Base-by-base conservation (phyloP, 805 yeast species). In the Nakazawaea sp. region DNA sequence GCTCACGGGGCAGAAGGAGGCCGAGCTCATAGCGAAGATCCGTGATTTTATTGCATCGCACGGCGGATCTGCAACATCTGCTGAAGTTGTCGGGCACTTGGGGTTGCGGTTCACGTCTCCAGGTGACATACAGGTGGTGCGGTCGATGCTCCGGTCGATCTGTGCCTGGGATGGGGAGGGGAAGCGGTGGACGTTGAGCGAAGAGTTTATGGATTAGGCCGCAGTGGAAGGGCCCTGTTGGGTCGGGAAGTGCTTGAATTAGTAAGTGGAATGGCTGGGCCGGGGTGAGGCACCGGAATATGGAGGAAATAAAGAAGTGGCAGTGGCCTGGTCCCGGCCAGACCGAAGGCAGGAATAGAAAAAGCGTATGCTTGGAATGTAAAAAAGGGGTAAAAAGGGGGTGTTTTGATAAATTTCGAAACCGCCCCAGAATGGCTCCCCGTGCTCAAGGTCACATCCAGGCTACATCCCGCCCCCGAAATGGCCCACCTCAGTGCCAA, bases 141-240 rank as follows among this genome's bases (percentile, higher is more conserved):
- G 96, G 29, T 78, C 86, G 0, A 68, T 88, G 70, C 55, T 88
- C 36, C 71, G 74, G 32, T 68, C 75, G 28, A 72, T 85, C 16
- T 83, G 92, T 2, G 56, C 49, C 1, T 88, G 95, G 88, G 75
- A 79, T 44, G 56, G 60, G n/a, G 47, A 40, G 1, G 58, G 55
- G 27, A 70, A 71, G 38, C 81, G 80, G 0, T 86, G 96, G 96
- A 52, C 51, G 1, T 58, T 86, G 24, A 75, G 78, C 45, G 66
- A 64, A 2, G 87, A 77, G 42, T 74, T 68, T 44, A 55, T 6
- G 12, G 27, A 35, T 16, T n/a, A 4, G n/a, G n/a, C n/a, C n/a
- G n/a, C n/a, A n/a, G n/a, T n/a, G n/a, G n/a, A n/a, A n/a, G n/a
- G n/a, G n/a, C n/a, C n/a, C n/a, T n/a, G n/a, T n/a, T n/a, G n/a